Evolutionary conservation across 495 filamentous ascomycete genomes (phyloP).

Genomic region (Tuber brumale): DNA sequence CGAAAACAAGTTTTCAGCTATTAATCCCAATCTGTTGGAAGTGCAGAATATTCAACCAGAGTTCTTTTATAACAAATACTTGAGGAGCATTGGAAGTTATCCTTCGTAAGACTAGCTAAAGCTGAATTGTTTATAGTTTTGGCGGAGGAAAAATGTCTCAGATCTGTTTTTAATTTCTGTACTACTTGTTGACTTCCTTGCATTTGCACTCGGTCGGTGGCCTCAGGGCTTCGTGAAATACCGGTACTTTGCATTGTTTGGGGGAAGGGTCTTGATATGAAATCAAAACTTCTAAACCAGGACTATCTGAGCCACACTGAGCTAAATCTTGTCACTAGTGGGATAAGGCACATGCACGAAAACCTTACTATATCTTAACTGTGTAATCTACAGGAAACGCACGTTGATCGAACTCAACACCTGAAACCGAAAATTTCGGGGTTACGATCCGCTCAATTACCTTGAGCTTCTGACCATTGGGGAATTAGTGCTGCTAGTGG

Average conservation of each 20-base stretch:
- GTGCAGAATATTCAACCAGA: background rate
- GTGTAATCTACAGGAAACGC: background rate
- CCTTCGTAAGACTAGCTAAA: background rate
- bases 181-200: background rate
- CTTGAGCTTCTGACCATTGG: background rate
- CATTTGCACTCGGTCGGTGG: background rate
- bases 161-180: background rate
- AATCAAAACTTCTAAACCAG: background rate
- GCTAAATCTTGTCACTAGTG: background rate
- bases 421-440: conserved; percentile 1
- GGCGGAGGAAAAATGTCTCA: background rate
- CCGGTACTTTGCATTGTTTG: background rate
- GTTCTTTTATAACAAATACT: background rate
- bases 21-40: background rate
- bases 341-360: background rate
- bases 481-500: background rate
- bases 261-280: background rate
- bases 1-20: background rate
- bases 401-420: background rate
- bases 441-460: background rate
- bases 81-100: background rate
- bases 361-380: background rate
- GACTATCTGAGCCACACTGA: background rate
- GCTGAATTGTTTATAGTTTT: background rate
- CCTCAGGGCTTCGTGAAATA: background rate